Evolutionary conservation across 208 protist species (phyloP).

Genomic region (Crithidia acanthocephali): DNA sequence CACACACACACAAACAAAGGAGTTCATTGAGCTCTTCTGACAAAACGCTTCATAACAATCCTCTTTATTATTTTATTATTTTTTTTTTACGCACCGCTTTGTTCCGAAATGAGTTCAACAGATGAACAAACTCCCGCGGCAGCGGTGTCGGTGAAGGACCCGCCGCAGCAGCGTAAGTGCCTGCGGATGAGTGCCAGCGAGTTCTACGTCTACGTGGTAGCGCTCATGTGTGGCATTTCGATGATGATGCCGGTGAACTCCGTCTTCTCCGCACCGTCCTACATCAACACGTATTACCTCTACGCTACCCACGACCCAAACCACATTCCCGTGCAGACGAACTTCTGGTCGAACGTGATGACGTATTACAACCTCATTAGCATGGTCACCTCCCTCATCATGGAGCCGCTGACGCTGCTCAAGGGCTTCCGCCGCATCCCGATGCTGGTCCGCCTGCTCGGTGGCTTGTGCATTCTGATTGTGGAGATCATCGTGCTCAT

Average conservation of each 20-base stretch:
- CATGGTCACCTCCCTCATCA: conserved; percentile 41
- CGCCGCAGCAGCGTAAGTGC: neutral
- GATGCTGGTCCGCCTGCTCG: conserved; percentile 46
- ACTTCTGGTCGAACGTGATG: conserved; percentile 66
- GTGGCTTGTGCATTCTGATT: conserved; percentile 46
- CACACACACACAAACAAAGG: no score
- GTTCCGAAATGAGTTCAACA: neutral
- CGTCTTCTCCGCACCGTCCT: conserved; percentile 75
- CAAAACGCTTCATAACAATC: no score
- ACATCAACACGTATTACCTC: conserved; percentile 66
- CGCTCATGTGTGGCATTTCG: conserved; percentile 71
- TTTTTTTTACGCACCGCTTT: no score
- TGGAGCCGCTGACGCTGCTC: conserved; percentile 43
- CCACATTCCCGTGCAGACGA: conserved; percentile 19
- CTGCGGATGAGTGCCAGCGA: conserved; percentile 9
- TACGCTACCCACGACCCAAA: conserved; percentile 45
- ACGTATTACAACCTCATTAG: conserved; percentile 67
- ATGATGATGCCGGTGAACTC: conserved; percentile 83
- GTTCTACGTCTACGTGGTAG: conserved; percentile 58
- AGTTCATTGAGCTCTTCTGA: no score
- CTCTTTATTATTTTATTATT: no score
- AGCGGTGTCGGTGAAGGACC: neutral
- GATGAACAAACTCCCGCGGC: neutral
- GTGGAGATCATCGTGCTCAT: conserved; percentile 59
- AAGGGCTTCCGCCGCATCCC: conserved; percentile 16